These are phyloP conservation scores for Kazachstania viticola DNA, from an alignment of 805 yeast genomes.

Conservation along the genomic window DNA sequence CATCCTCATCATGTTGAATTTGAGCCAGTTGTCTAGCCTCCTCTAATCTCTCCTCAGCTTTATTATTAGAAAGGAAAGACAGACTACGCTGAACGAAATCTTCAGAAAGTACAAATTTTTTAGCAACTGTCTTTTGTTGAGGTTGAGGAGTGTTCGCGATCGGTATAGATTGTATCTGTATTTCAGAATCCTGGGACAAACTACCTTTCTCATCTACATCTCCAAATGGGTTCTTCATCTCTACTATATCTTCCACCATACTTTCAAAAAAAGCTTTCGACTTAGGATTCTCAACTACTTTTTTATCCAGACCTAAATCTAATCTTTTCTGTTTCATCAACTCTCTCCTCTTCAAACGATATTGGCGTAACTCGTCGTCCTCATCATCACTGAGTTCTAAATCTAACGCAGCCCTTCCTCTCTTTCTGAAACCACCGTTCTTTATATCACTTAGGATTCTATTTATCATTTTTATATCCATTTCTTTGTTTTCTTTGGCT, in stretches of 20 bases:
- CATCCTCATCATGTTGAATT: conserved; percentile 21
- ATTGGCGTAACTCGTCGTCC: conserved; percentile 31
- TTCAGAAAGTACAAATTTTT: conserved; percentile 35
- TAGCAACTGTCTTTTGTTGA: conserved; percentile 19
- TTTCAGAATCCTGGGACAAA: conserved; percentile 1
- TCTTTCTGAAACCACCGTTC: conserved; percentile 55
- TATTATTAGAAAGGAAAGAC: conserved; percentile 36
- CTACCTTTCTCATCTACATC: conserved; percentile 18
- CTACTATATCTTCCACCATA: conserved; percentile 39
- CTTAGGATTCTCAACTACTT: conserved; percentile 40
- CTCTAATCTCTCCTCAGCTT: conserved; percentile 24
- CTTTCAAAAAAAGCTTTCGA: conserved; percentile 58
- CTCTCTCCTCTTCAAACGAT: conserved; percentile 34
- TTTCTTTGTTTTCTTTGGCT: conserved; percentile 47
- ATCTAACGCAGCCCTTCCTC: conserved; percentile 42
- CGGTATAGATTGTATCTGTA: conserved; percentile 13
- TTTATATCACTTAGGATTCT: conserved; percentile 60
- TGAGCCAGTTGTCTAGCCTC: conserved; percentile 21
- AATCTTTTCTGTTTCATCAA: conserved; percentile 38
- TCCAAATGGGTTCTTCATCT: conserved; percentile 23
- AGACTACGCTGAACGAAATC: conserved; percentile 45
- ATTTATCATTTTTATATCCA: conserved; percentile 53
- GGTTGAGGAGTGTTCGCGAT: conserved; percentile 16
- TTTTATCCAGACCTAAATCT: conserved; percentile 31
- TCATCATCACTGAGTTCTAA: conserved; percentile 68